phyloP scores from a whole-genome alignment of 257 asterid genomes.

The Capsicum baccatum region DNA sequence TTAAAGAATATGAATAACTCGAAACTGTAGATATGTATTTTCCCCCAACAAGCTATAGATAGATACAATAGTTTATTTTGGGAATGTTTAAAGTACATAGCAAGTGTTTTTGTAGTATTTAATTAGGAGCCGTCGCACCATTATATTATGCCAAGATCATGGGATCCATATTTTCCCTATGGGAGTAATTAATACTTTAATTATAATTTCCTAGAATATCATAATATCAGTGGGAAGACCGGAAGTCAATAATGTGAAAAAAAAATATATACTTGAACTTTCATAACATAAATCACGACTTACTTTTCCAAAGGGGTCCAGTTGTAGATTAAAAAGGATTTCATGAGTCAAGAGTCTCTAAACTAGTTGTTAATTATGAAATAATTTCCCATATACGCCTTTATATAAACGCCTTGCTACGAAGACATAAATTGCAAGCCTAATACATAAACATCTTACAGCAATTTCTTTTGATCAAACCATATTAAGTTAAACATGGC shows the following conservation, averaged over 20 bases:
- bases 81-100: too few relatives aligned
- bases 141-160: not conserved
- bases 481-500: not conserved
- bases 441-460: not conserved
- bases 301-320: not conserved
- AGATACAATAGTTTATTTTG: too few relatives aligned
- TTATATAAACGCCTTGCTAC: not conserved
- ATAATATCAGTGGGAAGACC: not conserved
- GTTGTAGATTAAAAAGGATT: not conserved
- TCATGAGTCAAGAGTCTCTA: not conserved
- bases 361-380: not conserved
- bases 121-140: not conserved
- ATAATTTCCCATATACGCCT: not conserved
- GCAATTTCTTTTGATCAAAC: not conserved
- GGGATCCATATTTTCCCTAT: not conserved
- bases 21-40: not conserved
- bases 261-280: not conserved
- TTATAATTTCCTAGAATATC: not conserved
- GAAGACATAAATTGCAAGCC: not conserved
- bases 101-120: not conserved
- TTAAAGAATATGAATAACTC: not conserved
- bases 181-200: not conserved
- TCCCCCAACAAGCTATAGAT: too few relatives aligned
- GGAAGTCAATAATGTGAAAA: not conserved
- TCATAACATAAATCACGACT: too few relatives aligned